Percentiles rank a stretch among this genome's conserved stretches.
Evolutionary conservation across 73 alveolate species (phyloP).

Genomic region (Durusdinium trenchii): DNA sequence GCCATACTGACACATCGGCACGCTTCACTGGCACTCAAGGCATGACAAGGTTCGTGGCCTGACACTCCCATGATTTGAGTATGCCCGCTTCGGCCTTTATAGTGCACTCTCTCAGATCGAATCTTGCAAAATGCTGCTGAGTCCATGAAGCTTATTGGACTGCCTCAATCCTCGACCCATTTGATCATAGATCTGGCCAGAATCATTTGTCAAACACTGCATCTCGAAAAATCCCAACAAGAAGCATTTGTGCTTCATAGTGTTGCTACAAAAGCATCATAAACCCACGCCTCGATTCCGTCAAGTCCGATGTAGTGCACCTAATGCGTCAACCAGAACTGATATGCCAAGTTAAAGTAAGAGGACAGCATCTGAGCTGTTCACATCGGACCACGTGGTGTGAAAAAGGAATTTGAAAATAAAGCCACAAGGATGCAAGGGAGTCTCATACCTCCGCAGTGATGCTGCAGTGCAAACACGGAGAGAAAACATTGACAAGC

Average conservation of each 20-base stretch:
- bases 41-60: neutral
- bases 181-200: conserved; percentile 49
- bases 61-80: conserved; percentile 86
- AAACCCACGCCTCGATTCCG: conserved; percentile 58
- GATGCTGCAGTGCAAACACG: neutral
- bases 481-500: neutral
- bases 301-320: conserved; percentile 90
- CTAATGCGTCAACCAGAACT: neutral
- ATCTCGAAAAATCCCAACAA: neutral
- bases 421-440: conserved; percentile 89
- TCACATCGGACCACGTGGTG: conserved; percentile 79
- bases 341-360: too few relatives aligned
- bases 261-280: neutral
- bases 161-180: conserved; percentile 69
- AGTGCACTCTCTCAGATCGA: neutral
- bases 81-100: conserved; percentile 79
- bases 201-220: neutral
- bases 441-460: conserved; percentile 63
- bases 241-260: neutral
- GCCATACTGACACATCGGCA: neutral
- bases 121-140: neutral
- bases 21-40: neutral
- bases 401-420: conserved; percentile 24
- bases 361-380: neutral
- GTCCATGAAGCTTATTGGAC: too few relatives aligned